phyloP scores from a whole-genome alignment of 305 asterid species.

The Lippia alba region DNA sequence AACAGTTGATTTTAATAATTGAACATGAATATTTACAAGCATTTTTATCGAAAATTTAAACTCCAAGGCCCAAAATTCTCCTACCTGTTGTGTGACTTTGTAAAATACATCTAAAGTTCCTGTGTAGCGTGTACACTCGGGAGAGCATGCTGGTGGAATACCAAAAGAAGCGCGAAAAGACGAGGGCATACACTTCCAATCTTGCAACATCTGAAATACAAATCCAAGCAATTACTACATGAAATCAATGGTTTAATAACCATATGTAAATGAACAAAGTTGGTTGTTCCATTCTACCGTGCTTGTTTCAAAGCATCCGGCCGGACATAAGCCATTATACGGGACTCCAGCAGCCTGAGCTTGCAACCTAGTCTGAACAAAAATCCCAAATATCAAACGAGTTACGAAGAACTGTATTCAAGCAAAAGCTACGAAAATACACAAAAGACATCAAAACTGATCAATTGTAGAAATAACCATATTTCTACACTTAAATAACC shows the following conservation, averaged over 20 bases:
- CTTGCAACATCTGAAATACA: conserved; percentile 59
- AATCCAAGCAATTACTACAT: conserved; percentile 10
- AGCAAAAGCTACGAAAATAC: neutral
- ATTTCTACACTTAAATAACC: too few species aligned
- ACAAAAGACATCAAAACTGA: neutral
- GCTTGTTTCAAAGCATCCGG: conserved; percentile 48
- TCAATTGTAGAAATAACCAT: neutral
- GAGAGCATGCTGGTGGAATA: conserved; percentile 52
- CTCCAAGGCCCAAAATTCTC: conserved; percentile 34
- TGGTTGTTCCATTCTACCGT: conserved; percentile 45
- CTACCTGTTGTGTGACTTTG: conserved; percentile 78
- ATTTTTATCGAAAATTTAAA: neutral
- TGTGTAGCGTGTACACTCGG: conserved; percentile 62
- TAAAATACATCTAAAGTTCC: conserved; percentile 79
- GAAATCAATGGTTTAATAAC: neutral
- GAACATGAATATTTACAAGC: neutral
- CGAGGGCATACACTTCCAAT: conserved; percentile 43
- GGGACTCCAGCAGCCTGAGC: conserved; percentile 93
- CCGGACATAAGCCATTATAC: conserved; percentile 44
- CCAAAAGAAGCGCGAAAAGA: conserved; percentile 42
- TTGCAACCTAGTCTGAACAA: conserved; percentile 86
- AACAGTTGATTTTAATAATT: conserved; percentile 4
- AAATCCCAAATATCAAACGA: conserved; percentile 27
- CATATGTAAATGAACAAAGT: neutral
- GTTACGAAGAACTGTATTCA: neutral